Evolutionary conservation across 108 stramenopile genomes (phyloP).

Genomic region (Skeletonema potamos): DNA sequence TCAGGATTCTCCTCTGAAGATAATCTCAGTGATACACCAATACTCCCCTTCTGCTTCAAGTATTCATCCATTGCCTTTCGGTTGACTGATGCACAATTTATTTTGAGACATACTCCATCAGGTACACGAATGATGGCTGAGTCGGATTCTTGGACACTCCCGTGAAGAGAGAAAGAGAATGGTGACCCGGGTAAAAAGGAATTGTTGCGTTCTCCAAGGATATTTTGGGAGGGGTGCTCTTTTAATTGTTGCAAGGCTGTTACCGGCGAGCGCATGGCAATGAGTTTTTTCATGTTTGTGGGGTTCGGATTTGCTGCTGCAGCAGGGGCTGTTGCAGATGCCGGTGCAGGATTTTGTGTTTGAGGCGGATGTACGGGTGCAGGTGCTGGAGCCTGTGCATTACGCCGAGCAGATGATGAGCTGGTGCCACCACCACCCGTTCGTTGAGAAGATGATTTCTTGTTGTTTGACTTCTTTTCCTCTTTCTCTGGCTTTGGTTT

Average conservation of each 20-base stretch:
- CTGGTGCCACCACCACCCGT: background rate
- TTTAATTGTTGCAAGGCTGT: slow-evolving; percentile 24
- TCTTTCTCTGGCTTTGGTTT: background rate
- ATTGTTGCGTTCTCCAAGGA: slow-evolving; percentile 17
- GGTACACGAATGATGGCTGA: slow-evolving; percentile 33
- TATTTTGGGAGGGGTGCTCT: slow-evolving; percentile 33
- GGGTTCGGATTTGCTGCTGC: background rate
- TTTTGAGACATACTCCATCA: slow-evolving; percentile 33
- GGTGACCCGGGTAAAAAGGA: slow-evolving; percentile 43
- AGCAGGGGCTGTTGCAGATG: slow-evolving; percentile 1
- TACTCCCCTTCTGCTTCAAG: slow-evolving; percentile 28
- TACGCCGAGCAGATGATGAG: background rate
- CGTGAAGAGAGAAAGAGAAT: slow-evolving; percentile 33
- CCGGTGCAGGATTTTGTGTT: background rate
- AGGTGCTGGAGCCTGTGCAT: no score
- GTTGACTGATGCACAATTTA: slow-evolving; percentile 24
- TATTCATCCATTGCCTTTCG: slow-evolving; percentile 28
- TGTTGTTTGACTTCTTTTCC: slow-evolving; percentile 7
- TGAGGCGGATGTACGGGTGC: slow-evolving; percentile 4
- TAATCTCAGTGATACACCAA: slow-evolving; percentile 31
- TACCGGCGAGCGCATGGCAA: slow-evolving; percentile 28
- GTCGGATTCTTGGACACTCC: slow-evolving; percentile 31
- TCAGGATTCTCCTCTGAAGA: slow-evolving; percentile 42
- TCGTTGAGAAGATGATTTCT: background rate
- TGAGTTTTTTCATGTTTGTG: slow-evolving; percentile 16